These are phyloP conservation scores for Corymbia calophylla DNA, from an alignment of 441 rosid genomes.

Conservation along the genomic window DNA sequence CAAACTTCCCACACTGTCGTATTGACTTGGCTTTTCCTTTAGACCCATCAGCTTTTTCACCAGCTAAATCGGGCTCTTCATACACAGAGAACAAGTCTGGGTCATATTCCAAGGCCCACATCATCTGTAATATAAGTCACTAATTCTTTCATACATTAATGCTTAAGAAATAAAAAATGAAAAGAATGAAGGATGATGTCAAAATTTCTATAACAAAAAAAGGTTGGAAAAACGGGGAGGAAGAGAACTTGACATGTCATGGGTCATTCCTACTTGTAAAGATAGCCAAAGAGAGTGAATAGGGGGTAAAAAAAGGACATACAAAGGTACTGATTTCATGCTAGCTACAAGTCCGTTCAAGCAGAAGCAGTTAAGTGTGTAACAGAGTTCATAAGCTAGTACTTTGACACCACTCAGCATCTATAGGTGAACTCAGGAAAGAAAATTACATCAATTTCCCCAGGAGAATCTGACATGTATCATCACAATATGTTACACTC, in stretches of 20 bases:
- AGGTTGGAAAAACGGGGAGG: background rate
- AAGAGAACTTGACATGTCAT: background rate
- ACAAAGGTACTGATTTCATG: background rate
- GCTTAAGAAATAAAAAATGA: background rate
- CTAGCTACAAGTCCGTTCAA: background rate
- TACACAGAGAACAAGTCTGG: slow-evolving; percentile 61
- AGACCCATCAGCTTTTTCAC: slow-evolving; percentile 41
- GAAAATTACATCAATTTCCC: background rate
- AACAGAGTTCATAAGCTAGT: background rate
- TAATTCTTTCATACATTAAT: background rate
- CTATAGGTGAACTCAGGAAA: background rate
- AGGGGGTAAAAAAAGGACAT: background rate
- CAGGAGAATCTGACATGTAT: background rate
- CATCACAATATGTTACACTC: background rate
- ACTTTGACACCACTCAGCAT: background rate
- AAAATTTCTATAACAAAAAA: background rate
- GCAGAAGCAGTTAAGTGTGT: background rate
- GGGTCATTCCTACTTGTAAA: background rate
- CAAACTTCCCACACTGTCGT: slow-evolving; percentile 74
- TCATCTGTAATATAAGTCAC: slow-evolving; percentile 51
- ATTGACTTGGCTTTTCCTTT: slow-evolving; percentile 56
- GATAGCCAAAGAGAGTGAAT: background rate
- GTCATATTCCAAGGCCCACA: slow-evolving; percentile 98
- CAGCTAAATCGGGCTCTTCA: slow-evolving; percentile 40
- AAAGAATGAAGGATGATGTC: background rate